Evolutionary conservation across 768 basidiomycete genomes (phyloP).

Genomic region (Wakefieldia striispora): DNA sequence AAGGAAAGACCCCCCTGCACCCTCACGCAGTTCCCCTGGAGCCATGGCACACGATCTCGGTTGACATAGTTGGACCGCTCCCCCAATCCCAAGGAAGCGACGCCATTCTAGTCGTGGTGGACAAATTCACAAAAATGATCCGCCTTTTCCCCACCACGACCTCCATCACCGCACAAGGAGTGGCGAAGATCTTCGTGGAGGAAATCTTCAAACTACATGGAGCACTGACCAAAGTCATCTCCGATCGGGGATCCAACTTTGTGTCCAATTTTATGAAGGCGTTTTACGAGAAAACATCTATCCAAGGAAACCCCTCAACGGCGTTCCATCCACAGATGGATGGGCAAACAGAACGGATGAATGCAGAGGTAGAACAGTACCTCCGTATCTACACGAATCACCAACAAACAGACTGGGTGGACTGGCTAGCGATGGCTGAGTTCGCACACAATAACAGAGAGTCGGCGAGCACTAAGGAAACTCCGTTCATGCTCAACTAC

Average conservation of each 20-base stretch:
- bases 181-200: conserved; percentile 19
- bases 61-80: conserved; percentile 1
- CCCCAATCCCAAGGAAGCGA: neutral
- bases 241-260: too few relatives aligned
- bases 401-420: too few relatives aligned
- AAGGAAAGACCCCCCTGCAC: conserved; percentile 2
- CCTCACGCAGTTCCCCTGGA: conserved; percentile 22
- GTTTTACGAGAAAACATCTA: conserved; percentile 19
- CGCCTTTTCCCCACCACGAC: neutral
- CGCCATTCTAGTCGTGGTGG: neutral
- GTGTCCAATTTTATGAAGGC: conserved; percentile 12
- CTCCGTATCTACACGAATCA: neutral
- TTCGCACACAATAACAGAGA: too few relatives aligned
- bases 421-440: too few relatives aligned
- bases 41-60: neutral
- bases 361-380: neutral
- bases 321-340: conserved; percentile 40
- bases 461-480: too few relatives aligned
- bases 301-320: too few relatives aligned
- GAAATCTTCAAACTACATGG: conserved; percentile 29
- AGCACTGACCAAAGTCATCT: conserved; percentile 24
- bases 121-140: conserved; percentile 6
- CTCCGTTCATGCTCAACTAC: too few relatives aligned
- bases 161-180: conserved; percentile 10
- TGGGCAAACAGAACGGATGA: neutral